phyloP scores from a whole-genome alignment of 352 stramenopile genomes.

The Globisporangium radiosum region DNA sequence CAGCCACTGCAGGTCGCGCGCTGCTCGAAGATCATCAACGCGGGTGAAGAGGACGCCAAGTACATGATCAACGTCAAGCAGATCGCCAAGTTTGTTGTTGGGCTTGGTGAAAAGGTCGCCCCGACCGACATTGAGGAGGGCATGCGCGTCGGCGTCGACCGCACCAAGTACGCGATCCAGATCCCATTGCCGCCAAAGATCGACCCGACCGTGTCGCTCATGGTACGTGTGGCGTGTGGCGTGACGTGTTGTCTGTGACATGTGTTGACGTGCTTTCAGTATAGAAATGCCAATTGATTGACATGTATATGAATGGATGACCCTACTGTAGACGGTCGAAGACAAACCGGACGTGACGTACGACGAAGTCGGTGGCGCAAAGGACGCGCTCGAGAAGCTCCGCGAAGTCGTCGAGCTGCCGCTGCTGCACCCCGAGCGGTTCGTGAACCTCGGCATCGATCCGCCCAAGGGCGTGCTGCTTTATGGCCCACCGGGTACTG shows the following conservation, averaged over 20 bases:
- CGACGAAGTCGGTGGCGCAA: constrained; percentile 98
- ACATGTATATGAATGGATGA: not conserved
- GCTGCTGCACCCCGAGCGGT: constrained; percentile 97
- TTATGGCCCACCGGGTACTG: constrained; percentile 96
- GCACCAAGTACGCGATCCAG: constrained; percentile 96
- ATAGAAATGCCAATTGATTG: constrained; percentile 1
- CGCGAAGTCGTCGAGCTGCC: constrained; percentile 98
- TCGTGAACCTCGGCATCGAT: constrained; percentile 98
- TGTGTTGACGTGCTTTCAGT: constrained; percentile 2
- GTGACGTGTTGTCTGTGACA: not conserved
- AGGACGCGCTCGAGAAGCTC: constrained; percentile 98
- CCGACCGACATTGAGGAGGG: constrained; percentile 99
- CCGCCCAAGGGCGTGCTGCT: constrained; percentile 98
- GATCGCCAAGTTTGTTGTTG: constrained; percentile 99
- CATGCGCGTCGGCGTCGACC: constrained; percentile 98
- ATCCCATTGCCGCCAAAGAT: constrained; percentile 98
- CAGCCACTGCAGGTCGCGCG: constrained; percentile 95
- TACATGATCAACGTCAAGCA: constrained; percentile 99
- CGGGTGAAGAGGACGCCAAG: constrained; percentile 93
- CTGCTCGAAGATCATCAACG: constrained; percentile 95
- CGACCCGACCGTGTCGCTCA: constrained; percentile 95
- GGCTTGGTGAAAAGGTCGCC: constrained; percentile 96
- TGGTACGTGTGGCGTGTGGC: constrained; percentile 17
- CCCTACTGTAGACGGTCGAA: constrained; percentile 95
- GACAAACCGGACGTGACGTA: constrained; percentile 99